Evolutionary conservation across 2,329 filamentous ascomycete species (phyloP).

Genomic region (Fusarium metavorans): DNA sequence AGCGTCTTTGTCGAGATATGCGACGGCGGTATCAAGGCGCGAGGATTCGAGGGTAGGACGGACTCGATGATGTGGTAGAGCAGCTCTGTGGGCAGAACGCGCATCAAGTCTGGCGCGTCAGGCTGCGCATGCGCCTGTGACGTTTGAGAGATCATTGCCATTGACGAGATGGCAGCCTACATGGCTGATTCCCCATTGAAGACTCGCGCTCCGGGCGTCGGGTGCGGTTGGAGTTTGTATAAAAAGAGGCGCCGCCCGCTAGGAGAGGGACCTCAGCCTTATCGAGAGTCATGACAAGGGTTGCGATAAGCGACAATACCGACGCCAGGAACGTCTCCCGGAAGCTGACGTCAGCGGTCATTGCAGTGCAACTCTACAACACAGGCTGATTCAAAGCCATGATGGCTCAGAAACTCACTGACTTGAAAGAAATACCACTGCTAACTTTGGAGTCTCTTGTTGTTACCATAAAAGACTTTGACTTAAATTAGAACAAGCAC

Average conservation of each 20-base stretch:
- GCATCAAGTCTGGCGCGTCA: not conserved
- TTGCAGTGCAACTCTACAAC: not conserved
- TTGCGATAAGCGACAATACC: slow-evolving; percentile 13
- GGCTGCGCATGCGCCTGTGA: not conserved
- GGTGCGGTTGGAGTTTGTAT: not conserved
- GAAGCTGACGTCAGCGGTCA: slow-evolving; percentile 11
- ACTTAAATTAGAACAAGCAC: not conserved
- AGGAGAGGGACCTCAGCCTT: slow-evolving; percentile 7
- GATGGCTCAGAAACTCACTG: not conserved
- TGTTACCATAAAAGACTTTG: no score
- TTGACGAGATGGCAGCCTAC: slow-evolving; percentile 2
- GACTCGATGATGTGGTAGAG: slow-evolving; percentile 52
- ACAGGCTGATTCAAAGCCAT: not conserved
- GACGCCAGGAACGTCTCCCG: not conserved
- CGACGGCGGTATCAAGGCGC: slow-evolving; percentile 50
- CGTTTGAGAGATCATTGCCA: slow-evolving; percentile 19
- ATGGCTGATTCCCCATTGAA: not conserved
- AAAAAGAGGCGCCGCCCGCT: not conserved
- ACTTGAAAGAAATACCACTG: not conserved
- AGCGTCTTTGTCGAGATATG: slow-evolving; percentile 58
- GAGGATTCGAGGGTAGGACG: slow-evolving; percentile 48
- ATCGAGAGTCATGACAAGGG: slow-evolving; percentile 14
- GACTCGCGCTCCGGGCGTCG: not conserved
- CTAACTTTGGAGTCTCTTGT: not conserved
- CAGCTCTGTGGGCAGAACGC: slow-evolving; percentile 50